Evolutionary conservation across 345 rosid genomes (phyloP), one percentile per base, ranked within the genome.

Genomic region (Excoecaria cochinchinensis): DNA sequence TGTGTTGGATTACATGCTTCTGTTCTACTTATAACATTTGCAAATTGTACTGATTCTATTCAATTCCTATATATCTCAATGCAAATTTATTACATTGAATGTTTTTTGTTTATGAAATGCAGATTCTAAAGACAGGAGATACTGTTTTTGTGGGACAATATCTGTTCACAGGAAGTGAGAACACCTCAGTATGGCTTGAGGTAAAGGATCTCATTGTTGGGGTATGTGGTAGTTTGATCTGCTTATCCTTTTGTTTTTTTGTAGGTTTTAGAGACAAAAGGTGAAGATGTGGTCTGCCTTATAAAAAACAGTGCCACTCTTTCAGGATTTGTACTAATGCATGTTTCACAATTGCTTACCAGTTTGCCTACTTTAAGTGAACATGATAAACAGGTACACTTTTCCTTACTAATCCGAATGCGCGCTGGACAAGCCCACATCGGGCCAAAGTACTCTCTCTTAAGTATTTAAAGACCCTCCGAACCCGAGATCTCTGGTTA

Each of bases 151-250:
- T 79, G 2, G 83, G 85, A 9, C 85, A 83, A 76, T 81, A 83
- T 71, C 82, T 83, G 46, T 82, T 82, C 69, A 79, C 85, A 5
- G 82, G 85, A 8, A 79, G 74, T 19, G 85, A 82, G 58, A 77
- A 74, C 44, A 71, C 79, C 24, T 83, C 83, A 16, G 83, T 74
- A 52, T 83, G 85, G 85, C 79, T 83, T 2, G 83, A 83, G 83
- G 85, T 79, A 50, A 68, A 13, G 10, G 38, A 70, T 31, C 17
- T 31, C 40, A 17, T 50, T 51, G 16, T 47, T 12, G 0, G 0
- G 8, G 46, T 25, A 5, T 16, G 50, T 48, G 24, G 40, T 16
- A 25, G 21, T 19, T 31, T 25, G 3, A 69, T 48, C 6, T 53
- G 19, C 22, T 8, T 24, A 68, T 48, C 12, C 15, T 25, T 48